Conservation (phyloP, 768 basidiomycete species). For the Leccinum arenicola region DNA sequence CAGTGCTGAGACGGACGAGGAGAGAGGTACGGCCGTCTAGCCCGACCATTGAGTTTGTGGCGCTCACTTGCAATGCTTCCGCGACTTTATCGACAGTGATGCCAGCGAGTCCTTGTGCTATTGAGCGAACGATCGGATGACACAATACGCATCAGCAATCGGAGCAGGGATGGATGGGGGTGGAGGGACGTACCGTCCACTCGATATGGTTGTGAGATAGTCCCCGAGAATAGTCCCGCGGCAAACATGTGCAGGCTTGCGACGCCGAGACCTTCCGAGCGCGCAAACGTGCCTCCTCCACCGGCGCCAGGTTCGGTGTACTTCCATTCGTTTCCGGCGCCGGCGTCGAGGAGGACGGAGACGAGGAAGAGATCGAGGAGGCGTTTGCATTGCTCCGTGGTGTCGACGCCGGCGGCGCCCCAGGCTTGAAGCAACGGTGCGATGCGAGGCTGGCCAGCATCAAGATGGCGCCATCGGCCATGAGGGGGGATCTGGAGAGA, state of each 20-base stretch:
- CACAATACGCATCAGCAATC: constrained; percentile 11
- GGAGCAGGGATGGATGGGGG: neutral
- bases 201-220: constrained; percentile 51
- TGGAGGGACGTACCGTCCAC: constrained; percentile 67
- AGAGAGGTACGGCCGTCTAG: constrained; percentile 82
- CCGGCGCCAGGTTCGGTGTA: constrained; percentile 59
- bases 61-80: constrained; percentile 74
- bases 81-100: constrained; percentile 61
- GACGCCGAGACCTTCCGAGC: constrained; percentile 84
- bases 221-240: constrained; percentile 75
- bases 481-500: constrained; percentile 75
- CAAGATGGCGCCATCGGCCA: constrained; percentile 88
- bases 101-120: constrained; percentile 68
- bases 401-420: constrained; percentile 41
- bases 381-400: constrained; percentile 63
- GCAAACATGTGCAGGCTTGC: constrained; percentile 91
- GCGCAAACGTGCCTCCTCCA: constrained; percentile 52
- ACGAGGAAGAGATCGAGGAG: constrained; percentile 87
- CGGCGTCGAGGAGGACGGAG: constrained; percentile 92
- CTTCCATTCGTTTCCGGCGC: constrained; percentile 81
- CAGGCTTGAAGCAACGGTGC: constrained; percentile 57
- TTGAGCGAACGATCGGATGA: constrained; percentile 3
- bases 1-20: constrained; percentile 67
- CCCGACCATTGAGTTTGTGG: constrained; percentile 84
- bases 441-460: constrained; percentile 64